Conservation (phyloP, 495 filamentous ascomycete species). For the Tuber indicum region DNA sequence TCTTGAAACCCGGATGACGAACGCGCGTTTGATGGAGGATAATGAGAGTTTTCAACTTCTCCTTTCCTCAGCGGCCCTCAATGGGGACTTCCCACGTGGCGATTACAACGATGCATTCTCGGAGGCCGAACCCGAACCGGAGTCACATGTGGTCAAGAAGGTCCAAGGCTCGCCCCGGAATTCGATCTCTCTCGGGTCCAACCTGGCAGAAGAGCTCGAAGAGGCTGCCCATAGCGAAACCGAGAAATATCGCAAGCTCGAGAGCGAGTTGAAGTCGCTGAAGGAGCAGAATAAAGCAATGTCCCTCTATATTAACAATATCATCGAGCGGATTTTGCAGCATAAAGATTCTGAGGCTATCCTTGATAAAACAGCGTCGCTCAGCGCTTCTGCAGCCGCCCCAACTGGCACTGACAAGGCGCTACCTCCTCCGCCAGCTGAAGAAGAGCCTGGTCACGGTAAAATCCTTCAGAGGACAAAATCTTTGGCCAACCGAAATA, state of each 20-base stretch:
- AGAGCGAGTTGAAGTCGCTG: slow-evolving; percentile 68
- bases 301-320: slow-evolving; percentile 95
- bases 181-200: slow-evolving; percentile 49
- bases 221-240: slow-evolving; percentile 52
- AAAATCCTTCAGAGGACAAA: slow-evolving; percentile 71
- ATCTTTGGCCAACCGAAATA: slow-evolving; percentile 54
- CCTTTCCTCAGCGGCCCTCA: slow-evolving; percentile 84
- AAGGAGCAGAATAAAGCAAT: slow-evolving; percentile 96
- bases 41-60: slow-evolving; percentile 96
- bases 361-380: slow-evolving; percentile 59
- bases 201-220: slow-evolving; percentile 84
- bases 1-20: slow-evolving; percentile 84
- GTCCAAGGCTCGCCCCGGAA: slow-evolving; percentile 38
- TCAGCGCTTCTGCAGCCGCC: slow-evolving; percentile 39
- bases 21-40: slow-evolving; percentile 93
- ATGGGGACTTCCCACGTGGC: slow-evolving; percentile 81
- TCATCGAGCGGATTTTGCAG: slow-evolving; percentile 87
- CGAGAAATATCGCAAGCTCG: slow-evolving; percentile 59
- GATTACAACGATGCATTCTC: slow-evolving; percentile 55
- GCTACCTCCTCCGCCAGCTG: slow-evolving; percentile 65
- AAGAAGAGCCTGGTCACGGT: slow-evolving; percentile 44
- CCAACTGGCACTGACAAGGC: slow-evolving; percentile 65
- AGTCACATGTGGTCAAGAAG: slow-evolving; percentile 34
- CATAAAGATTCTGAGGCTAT: slow-evolving; percentile 93
- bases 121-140: slow-evolving; percentile 41